Evolutionary conservation across 2,329 filamentous ascomycete species (phyloP).

Genomic region (Thielaviopsis populi): DNA sequence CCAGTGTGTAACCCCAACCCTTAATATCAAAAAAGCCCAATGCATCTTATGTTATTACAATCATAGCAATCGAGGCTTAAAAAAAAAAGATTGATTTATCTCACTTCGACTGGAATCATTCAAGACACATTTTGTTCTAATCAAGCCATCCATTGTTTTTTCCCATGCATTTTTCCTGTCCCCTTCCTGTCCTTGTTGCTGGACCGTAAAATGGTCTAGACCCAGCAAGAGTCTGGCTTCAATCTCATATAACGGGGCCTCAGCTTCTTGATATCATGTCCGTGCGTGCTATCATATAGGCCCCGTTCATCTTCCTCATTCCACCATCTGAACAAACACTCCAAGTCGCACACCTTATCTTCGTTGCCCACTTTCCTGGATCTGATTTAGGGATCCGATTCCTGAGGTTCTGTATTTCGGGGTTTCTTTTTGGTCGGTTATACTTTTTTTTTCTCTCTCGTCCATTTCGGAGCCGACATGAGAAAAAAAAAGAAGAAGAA

Average conservation of each 20-base stretch:
- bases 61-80: too few relatives aligned
- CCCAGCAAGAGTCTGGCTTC: background rate
- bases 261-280: background rate
- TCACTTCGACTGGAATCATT: too few relatives aligned
- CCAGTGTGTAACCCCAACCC: too few relatives aligned
- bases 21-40: too few relatives aligned
- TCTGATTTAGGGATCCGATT: background rate
- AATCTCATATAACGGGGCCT: background rate
- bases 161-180: background rate
- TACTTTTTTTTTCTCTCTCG: background rate
- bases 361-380: background rate
- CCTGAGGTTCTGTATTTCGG: background rate
- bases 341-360: background rate
- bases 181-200: background rate
- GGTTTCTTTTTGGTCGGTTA: background rate
- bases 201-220: background rate
- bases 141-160: background rate
- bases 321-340: background rate
- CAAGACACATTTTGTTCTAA: background rate
- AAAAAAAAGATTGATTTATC: too few relatives aligned
- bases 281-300: background rate
- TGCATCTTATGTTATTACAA: too few relatives aligned
- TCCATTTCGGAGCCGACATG: background rate
- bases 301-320: background rate
- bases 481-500: background rate